phyloP scores from a whole-genome alignment of 2,329 filamentous ascomycete genomes.

The Clonostachys rosea region DNA sequence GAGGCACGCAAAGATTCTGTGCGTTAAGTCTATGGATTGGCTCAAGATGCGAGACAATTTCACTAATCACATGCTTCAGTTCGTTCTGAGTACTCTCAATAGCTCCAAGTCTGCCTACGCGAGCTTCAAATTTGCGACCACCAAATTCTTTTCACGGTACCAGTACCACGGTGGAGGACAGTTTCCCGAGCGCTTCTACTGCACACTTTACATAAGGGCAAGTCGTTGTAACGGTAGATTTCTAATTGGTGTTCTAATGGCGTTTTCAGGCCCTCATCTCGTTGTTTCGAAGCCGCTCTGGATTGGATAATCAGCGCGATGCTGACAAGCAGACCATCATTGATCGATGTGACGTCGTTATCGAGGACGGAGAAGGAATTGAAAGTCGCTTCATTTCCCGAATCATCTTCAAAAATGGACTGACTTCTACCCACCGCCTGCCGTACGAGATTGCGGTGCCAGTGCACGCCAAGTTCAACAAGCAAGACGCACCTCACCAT shows the following conservation, averaged over 20 bases:
- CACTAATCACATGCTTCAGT: conserved; percentile 33
- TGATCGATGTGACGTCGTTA: conserved; percentile 68
- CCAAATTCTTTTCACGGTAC: conserved; percentile 70
- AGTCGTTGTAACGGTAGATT: background rate
- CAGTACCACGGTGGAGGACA: conserved; percentile 52
- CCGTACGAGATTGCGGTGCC: conserved; percentile 72
- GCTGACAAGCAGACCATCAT: conserved; percentile 65
- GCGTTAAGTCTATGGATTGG: conserved; percentile 7
- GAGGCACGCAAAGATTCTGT: conserved; percentile 68
- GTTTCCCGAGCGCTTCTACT: conserved; percentile 61
- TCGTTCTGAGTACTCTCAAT: conserved; percentile 72
- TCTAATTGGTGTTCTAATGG: background rate
- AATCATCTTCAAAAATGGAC: conserved; percentile 69
- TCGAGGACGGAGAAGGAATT: conserved; percentile 66
- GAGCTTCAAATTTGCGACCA: conserved; percentile 62
- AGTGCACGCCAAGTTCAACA: conserved; percentile 72
- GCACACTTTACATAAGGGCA: conserved; percentile 69
- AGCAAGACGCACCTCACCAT: conserved; percentile 57
- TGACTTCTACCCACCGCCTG: conserved; percentile 73
- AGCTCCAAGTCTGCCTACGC: conserved; percentile 78
- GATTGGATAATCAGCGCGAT: conserved; percentile 51
- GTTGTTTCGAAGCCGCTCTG: conserved; percentile 64
- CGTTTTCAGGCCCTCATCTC: conserved; percentile 57
- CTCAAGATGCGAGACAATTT: background rate
- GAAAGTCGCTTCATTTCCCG: conserved; percentile 72